These are phyloP conservation scores for Paralagenidium karlingii DNA, from an alignment of 352 stramenopile species.

Conservation along the genomic window DNA sequence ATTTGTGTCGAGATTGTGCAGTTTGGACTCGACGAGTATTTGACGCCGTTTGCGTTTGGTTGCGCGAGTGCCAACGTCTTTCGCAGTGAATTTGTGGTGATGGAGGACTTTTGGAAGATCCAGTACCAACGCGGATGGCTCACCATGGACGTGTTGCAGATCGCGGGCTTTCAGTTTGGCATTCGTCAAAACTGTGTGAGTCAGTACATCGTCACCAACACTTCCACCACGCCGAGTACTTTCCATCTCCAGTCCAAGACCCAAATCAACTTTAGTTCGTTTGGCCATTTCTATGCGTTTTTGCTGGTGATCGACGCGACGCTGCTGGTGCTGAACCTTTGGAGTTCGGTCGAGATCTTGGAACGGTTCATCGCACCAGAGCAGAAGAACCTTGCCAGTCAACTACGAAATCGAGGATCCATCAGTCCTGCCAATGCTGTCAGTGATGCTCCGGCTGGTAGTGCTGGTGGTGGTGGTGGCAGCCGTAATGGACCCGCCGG, in stretches of 20 bases:
- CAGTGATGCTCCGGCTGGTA: no score
- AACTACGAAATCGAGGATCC: no score
- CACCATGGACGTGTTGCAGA: conserved; percentile 5
- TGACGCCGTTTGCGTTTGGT: conserved; percentile 2
- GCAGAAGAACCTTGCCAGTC: conserved; percentile 6
- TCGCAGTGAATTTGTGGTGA: conserved; percentile 4
- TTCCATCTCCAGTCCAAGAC: conserved; percentile 2
- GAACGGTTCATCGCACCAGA: conserved; percentile 12
- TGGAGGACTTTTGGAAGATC: no score
- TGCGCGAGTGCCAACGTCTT: conserved; percentile 6
- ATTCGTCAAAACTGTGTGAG: conserved; percentile 8
- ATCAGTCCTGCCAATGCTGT: no score
- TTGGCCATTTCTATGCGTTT: conserved; percentile 7
- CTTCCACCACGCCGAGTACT: not conserved
- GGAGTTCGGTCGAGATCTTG: conserved; percentile 11
- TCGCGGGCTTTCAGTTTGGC: conserved; percentile 6
- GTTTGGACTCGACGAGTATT: not conserved
- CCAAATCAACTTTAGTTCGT: conserved; percentile 9
- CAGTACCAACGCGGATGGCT: conserved; percentile 9
- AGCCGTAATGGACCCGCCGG: no score
- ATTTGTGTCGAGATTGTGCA: conserved; percentile 5
- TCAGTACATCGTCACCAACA: conserved; percentile 7
- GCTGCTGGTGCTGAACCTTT: conserved; percentile 2
- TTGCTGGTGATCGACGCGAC: conserved; percentile 10
- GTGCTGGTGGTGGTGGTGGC: no score